These are phyloP conservation scores for Penicillium samsonianum DNA, from an alignment of 495 filamentous ascomycete genomes.

Conservation along the genomic window DNA sequence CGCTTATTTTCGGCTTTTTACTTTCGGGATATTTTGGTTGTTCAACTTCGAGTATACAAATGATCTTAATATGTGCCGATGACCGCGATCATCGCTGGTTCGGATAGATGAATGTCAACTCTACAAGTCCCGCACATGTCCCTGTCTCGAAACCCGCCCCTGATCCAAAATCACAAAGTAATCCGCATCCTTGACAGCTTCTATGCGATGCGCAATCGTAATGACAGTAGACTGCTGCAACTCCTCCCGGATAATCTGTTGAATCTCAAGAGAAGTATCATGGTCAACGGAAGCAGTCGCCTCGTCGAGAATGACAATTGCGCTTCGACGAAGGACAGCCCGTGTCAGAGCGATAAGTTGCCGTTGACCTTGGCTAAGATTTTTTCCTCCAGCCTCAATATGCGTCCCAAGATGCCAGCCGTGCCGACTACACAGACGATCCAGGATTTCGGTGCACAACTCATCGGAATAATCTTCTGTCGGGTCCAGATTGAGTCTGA, in stretches of 20 bases:
- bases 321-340: conserved; percentile 59
- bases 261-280: conserved; percentile 74
- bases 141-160: conserved; percentile 52
- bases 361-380: conserved; percentile 62
- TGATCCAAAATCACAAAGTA: conserved; percentile 71
- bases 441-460: conserved; percentile 53
- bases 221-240: conserved; percentile 77
- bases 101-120: conserved; percentile 25
- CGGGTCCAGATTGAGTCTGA: conserved; percentile 60
- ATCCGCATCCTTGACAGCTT: conserved; percentile 76
- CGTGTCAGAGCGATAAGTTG: conserved; percentile 62
- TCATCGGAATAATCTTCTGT: conserved; percentile 47
- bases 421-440: conserved; percentile 52
- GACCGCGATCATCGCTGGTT: background rate
- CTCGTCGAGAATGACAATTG: conserved; percentile 68
- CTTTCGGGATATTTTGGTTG: conserved; percentile 59
- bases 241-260: conserved; percentile 73
- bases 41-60: conserved; percentile 31
- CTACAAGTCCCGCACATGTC: conserved; percentile 34
- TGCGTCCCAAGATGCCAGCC: conserved; percentile 55
- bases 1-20: conserved; percentile 55
- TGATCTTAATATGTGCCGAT: conserved; percentile 19
- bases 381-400: conserved; percentile 59
- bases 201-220: conserved; percentile 81
- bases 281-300: conserved; percentile 85